phyloP scores from a whole-genome alignment of 2,329 filamentous ascomycete species.

The Daldinia sp. region DNA sequence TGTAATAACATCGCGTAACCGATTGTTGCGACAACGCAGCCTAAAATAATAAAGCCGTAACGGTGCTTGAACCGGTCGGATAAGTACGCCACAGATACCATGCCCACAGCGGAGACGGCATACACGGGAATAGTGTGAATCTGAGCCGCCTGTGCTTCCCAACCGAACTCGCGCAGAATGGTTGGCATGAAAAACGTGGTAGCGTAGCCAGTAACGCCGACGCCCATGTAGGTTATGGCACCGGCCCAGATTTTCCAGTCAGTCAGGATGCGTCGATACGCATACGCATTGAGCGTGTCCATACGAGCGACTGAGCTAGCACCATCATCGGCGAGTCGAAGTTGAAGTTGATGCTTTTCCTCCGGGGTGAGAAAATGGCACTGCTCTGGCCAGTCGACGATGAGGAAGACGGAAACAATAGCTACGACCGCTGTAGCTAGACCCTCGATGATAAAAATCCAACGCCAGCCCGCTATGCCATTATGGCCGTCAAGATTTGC shows the following conservation, averaged over 20 bases:
- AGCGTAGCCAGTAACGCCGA: slow-evolving; percentile 52
- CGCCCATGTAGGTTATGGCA: slow-evolving; percentile 50
- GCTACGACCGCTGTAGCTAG: slow-evolving; percentile 53
- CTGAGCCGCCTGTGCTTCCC: slow-evolving; percentile 53
- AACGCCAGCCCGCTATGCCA: slow-evolving; percentile 62
- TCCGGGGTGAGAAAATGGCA: slow-evolving; percentile 59
- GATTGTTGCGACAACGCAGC: slow-evolving; percentile 48
- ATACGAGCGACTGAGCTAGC: slow-evolving; percentile 45
- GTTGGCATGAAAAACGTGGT: slow-evolving; percentile 57
- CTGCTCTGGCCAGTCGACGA: slow-evolving; percentile 64
- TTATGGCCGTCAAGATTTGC: slow-evolving; percentile 58
- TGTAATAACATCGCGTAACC: slow-evolving; percentile 54
- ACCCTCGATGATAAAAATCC: slow-evolving; percentile 60
- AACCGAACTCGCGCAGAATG: slow-evolving; percentile 57
- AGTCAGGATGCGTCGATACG: slow-evolving; percentile 50
- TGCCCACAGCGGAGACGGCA: slow-evolving; percentile 50
- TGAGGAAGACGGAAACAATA: slow-evolving; percentile 56
- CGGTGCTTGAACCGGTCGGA: slow-evolving; percentile 54
- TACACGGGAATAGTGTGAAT: slow-evolving; percentile 56
- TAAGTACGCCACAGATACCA: slow-evolving; percentile 50
- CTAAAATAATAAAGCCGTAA: slow-evolving; percentile 52
- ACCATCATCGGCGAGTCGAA: slow-evolving; percentile 51
- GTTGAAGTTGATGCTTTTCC: slow-evolving; percentile 54
- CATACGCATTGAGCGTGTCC: slow-evolving; percentile 50
- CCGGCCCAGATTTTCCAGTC: slow-evolving; percentile 59